A percentile compares a stretch with the other conserved stretches of the same genome.
Evolutionary conservation across 495 filamentous ascomycete genomes (phyloP).

Genomic region (Trichoderma asperelloides): DNA sequence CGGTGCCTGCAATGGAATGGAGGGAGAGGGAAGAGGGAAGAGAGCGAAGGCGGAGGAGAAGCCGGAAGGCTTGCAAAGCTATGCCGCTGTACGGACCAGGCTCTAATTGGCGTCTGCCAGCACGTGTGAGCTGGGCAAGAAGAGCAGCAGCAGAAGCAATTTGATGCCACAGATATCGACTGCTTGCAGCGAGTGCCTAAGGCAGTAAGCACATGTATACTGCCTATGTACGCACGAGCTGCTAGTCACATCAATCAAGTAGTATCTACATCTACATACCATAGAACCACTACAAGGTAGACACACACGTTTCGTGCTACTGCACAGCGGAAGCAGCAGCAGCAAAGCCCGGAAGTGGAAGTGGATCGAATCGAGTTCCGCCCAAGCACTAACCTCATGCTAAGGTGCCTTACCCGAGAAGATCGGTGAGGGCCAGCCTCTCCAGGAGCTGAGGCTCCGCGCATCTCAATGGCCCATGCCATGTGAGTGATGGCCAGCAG

Average conservation of each 20-base stretch:
- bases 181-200: too few relatives aligned
- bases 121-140: not conserved
- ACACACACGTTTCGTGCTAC: not conserved
- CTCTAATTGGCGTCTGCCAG: not conserved
- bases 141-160: not conserved
- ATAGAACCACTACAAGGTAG: too few relatives aligned
- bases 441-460: too few relatives aligned
- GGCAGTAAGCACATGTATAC: too few relatives aligned
- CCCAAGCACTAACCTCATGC: not conserved
- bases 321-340: not conserved
- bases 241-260: not conserved
- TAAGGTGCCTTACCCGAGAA: constrained; percentile 4
- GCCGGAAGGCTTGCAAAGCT: not conserved
- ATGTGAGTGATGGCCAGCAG: too few relatives aligned
- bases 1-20: not conserved
- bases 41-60: not conserved
- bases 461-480: too few relatives aligned
- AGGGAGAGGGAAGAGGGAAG: not conserved
- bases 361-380: not conserved
- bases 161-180: not conserved
- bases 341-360: not conserved
- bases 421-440: not conserved
- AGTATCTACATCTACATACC: too few relatives aligned
- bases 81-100: too few relatives aligned
- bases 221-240: too few relatives aligned